A percentile compares a stretch with the other conserved stretches of the same genome.
These are phyloP conservation scores for Pisolithus thermaeus DNA, from an alignment of 1,284 basidiomycete genomes.

Conservation along the genomic window DNA sequence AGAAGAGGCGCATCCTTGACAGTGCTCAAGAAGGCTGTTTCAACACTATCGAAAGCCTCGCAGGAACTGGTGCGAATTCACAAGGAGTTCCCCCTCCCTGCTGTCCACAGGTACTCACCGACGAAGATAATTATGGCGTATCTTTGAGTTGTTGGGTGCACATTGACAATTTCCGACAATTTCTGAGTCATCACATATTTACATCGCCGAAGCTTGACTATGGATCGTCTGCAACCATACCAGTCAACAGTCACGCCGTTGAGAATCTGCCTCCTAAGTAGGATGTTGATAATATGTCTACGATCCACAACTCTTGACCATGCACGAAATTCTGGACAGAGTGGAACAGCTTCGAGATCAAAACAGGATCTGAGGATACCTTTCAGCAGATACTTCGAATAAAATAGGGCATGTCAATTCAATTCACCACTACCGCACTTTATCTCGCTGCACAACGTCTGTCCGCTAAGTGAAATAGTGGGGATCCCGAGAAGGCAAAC, in stretches of 20 bases:
- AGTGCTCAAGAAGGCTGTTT: slow-evolving; percentile 86
- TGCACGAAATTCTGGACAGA: slow-evolving; percentile 83
- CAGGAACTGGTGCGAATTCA: slow-evolving; percentile 99
- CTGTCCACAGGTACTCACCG: slow-evolving; percentile 55
- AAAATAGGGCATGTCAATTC: slow-evolving; percentile 95
- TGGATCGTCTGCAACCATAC: slow-evolving; percentile 91
- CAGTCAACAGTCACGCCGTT: slow-evolving; percentile 96
- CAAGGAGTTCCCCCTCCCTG: slow-evolving; percentile 57
- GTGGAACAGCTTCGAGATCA: too few species aligned
- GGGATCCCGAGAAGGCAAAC: slow-evolving; percentile 48
- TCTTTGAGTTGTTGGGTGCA: slow-evolving; percentile 12
- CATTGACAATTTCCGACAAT: slow-evolving; percentile 1
- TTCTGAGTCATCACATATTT: slow-evolving; percentile 87
- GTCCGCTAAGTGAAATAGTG: slow-evolving; percentile 55
- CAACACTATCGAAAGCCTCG: slow-evolving; percentile 90
- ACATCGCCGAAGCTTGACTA: slow-evolving; percentile 97
- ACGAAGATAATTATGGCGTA: slow-evolving; percentile 93
- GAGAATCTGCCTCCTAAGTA: slow-evolving; percentile 89
- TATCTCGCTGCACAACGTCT: slow-evolving; percentile 84
- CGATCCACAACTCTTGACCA: slow-evolving; percentile 94
- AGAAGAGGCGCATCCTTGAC: slow-evolving; percentile 80
- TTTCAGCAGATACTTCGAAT: slow-evolving; percentile 99
- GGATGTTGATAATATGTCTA: slow-evolving; percentile 84
- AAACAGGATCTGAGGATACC: slow-evolving; percentile 87
- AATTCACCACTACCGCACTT: slow-evolving; percentile 94